A percentile compares a stretch with the other conserved stretches of the same genome.
phyloP scores from a whole-genome alignment of 2,329 filamentous ascomycete genomes.

The Lecanicillium sp. region DNA sequence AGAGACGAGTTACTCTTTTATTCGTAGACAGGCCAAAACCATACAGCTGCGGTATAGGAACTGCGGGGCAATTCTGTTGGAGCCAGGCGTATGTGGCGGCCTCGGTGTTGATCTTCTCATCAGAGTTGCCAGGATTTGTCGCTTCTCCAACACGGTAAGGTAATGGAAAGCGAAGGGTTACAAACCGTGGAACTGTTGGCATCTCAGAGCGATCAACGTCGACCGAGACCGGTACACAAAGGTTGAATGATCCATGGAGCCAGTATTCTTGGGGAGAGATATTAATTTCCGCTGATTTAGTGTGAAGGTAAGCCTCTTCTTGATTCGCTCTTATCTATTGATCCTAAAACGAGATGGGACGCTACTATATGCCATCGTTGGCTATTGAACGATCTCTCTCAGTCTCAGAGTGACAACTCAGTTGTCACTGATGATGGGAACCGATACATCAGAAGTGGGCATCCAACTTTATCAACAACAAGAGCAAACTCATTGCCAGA shows the following conservation, averaged over 20 bases:
- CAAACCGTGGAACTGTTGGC: conserved; percentile 5
- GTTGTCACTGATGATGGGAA: too few species aligned
- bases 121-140: conserved; percentile 24
- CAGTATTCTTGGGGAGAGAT: conserved; percentile 11
- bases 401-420: too few species aligned
- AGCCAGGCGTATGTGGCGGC: conserved; percentile 13
- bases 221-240: conserved; percentile 21
- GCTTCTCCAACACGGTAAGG: conserved; percentile 28
- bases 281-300: background rate
- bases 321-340: too few species aligned
- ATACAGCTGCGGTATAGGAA: conserved; percentile 16
- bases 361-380: too few species aligned
- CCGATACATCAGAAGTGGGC: too few species aligned
- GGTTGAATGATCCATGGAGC: conserved; percentile 25
- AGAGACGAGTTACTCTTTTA: conserved; percentile 10
- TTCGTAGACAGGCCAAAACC: conserved; percentile 13
- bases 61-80: conserved; percentile 12
- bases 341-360: too few species aligned
- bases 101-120: conserved; percentile 28
- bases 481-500: too few species aligned
- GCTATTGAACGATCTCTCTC: too few species aligned
- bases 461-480: too few species aligned
- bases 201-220: background rate
- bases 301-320: too few species aligned
- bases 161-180: conserved; percentile 21